These are phyloP conservation scores for Leccinum huronense DNA, from an alignment of 1,284 basidiomycete species.

Conservation along the genomic window DNA sequence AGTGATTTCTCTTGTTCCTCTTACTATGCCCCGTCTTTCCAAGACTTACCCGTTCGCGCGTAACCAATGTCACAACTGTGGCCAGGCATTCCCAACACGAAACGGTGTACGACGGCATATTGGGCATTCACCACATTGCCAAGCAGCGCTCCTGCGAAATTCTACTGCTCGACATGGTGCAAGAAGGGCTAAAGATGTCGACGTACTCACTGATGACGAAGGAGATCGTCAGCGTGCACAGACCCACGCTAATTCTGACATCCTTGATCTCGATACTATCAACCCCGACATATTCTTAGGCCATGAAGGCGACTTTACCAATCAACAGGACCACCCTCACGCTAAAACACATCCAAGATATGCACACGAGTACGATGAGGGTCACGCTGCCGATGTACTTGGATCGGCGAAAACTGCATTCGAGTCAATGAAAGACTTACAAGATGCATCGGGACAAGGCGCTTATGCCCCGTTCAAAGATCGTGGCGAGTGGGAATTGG, in stretches of 20 bases:
- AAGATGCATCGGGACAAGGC: not conserved
- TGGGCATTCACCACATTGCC: not conserved
- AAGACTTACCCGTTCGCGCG: not conserved
- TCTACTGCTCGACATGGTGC: not conserved
- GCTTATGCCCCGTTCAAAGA: not conserved
- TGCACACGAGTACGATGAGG: not conserved
- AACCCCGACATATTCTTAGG: no score
- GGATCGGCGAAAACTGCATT: not conserved
- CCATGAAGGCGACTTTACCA: no score
- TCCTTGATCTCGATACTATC: no score
- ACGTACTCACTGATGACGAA: not conserved
- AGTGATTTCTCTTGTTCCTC: not conserved
- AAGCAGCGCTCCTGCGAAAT: not conserved
- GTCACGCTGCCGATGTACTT: not conserved
- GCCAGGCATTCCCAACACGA: not conserved
- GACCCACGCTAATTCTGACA: no score
- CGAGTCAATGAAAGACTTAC: not conserved
- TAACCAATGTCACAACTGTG: not conserved
- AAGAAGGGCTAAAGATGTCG: not conserved
- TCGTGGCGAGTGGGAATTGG: not conserved
- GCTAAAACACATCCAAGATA: not conserved
- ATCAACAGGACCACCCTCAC: no score
- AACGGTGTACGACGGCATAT: not conserved
- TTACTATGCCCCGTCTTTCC: not conserved
- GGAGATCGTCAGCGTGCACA: no score